A percentile compares a stretch with the other conserved stretches of the same genome.
Evolutionary conservation across 108 stramenopile species (phyloP).

Genomic region (Skeletonema grethae): DNA sequence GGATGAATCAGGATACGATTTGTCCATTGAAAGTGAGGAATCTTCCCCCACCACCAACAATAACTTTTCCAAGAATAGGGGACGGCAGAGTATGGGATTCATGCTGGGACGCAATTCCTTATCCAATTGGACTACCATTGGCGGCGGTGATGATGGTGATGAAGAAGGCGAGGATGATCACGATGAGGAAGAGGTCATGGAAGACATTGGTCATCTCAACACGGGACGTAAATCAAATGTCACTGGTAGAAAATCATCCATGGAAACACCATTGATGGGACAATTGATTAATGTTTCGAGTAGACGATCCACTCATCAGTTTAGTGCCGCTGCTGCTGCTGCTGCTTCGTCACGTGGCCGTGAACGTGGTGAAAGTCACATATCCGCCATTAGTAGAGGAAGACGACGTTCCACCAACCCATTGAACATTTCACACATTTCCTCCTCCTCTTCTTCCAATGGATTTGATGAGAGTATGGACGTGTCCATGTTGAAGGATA

Average conservation of each 20-base stretch:
- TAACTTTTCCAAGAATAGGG: background rate
- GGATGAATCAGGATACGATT: slow-evolving; percentile 12
- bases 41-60: background rate
- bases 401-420: slow-evolving; percentile 1
- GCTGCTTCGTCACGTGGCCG: background rate
- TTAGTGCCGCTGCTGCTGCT: background rate
- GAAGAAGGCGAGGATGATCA: background rate
- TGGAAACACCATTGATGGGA: slow-evolving; percentile 1
- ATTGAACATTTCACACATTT: slow-evolving; percentile 42
- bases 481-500: slow-evolving; percentile 17
- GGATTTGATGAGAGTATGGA: slow-evolving; percentile 16
- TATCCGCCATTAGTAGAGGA: background rate
- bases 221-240: slow-evolving; percentile 9
- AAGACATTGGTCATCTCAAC: slow-evolving; percentile 4
- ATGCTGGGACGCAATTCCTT: slow-evolving; percentile 32
- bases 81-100: slow-evolving; percentile 38
- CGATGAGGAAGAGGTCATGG: background rate
- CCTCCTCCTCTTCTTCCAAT: slow-evolving; percentile 29
- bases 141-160: background rate
- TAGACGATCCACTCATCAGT: background rate
- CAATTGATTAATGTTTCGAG: slow-evolving; percentile 2
- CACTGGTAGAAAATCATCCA: background rate
- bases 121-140: slow-evolving; percentile 29
- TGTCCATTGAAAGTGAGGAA: slow-evolving; percentile 7
- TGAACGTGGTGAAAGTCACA: background rate